Conservation (phyloP, 1,284 basidiomycete genomes). For the Porogramme epimiltina region DNA sequence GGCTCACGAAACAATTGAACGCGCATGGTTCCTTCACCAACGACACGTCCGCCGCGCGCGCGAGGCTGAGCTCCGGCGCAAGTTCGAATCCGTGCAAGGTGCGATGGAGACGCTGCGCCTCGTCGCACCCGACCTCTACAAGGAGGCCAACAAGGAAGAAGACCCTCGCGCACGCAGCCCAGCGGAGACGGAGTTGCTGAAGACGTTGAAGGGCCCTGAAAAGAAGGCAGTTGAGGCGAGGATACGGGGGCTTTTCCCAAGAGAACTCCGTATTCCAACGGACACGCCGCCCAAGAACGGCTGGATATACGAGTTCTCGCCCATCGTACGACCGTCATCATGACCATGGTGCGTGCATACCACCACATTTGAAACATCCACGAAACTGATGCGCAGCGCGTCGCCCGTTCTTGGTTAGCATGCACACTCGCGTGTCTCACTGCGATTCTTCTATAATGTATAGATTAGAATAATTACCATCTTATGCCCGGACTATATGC, state of each 20-base stretch:
- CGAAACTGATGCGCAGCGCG: constrained; percentile 6
- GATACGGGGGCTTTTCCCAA: constrained; percentile 82
- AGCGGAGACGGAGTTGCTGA: constrained; percentile 59
- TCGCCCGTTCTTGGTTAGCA: no score
- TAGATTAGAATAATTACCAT: no score
- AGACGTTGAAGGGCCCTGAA: constrained; percentile 67
- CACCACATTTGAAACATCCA: not conserved
- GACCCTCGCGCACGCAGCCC: constrained; percentile 67
- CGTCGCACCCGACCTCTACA: constrained; percentile 67
- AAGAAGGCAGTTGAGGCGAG: constrained; percentile 75
- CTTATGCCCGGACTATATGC: no score
- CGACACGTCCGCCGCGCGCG: constrained; percentile 74
- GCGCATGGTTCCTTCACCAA: constrained; percentile 87
- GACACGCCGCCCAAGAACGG: constrained; percentile 77
- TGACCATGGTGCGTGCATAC: constrained; percentile 16
- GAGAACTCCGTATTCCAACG: constrained; percentile 75
- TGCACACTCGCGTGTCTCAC: no score
- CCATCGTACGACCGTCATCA: constrained; percentile 44
- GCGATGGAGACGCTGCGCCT: constrained; percentile 82
- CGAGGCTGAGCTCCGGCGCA: constrained; percentile 65
- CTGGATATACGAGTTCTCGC: constrained; percentile 81
- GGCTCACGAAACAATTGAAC: constrained; percentile 91
- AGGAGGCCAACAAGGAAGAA: constrained; percentile 75
- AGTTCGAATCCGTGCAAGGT: constrained; percentile 74
- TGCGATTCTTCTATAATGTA: no score